Percentiles rank a stretch among this genome's conserved stretches.
Evolutionary conservation across 2,329 filamentous ascomycete genomes (phyloP).

Genomic region (Calonectria honghensis): DNA sequence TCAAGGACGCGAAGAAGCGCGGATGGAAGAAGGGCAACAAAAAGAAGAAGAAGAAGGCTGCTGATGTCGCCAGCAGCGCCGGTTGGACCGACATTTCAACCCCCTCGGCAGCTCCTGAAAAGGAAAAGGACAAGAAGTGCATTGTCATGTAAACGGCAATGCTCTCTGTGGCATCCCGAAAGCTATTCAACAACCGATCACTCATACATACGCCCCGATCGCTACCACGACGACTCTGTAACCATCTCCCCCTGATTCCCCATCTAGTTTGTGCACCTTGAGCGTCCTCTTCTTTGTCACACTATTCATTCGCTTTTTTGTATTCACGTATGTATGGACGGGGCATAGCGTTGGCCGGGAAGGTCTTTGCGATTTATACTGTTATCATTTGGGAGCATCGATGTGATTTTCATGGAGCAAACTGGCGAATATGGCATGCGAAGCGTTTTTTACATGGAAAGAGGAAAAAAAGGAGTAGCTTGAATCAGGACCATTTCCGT

Average conservation of each 20-base stretch:
- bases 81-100: slow-evolving; percentile 73
- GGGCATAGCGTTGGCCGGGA: slow-evolving; percentile 42
- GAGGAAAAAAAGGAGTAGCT: slow-evolving; percentile 31
- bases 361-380: slow-evolving; percentile 18
- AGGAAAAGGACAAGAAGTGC: slow-evolving; percentile 71
- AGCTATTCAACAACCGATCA: slow-evolving; percentile 38
- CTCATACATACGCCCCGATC: slow-evolving; percentile 47
- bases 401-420: slow-evolving; percentile 40
- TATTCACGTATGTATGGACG: slow-evolving; percentile 42
- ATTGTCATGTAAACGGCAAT: slow-evolving; percentile 68
- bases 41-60: slow-evolving; percentile 61
- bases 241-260: slow-evolving; percentile 26
- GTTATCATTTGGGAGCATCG: slow-evolving; percentile 42
- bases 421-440: slow-evolving; percentile 38
- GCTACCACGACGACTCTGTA: slow-evolving; percentile 39
- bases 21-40: slow-evolving; percentile 71
- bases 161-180: slow-evolving; percentile 31
- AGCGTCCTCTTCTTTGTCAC: slow-evolving; percentile 37
- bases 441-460: slow-evolving; percentile 11
- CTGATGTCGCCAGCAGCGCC: slow-evolving; percentile 65
- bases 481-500: background rate
- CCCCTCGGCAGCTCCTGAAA: slow-evolving; percentile 55
- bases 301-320: slow-evolving; percentile 42
- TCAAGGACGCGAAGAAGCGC: slow-evolving; percentile 75
- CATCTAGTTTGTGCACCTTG: slow-evolving; percentile 35